phyloP scores from a whole-genome alignment of 345 rosid species.

The Populus simonii region DNA sequence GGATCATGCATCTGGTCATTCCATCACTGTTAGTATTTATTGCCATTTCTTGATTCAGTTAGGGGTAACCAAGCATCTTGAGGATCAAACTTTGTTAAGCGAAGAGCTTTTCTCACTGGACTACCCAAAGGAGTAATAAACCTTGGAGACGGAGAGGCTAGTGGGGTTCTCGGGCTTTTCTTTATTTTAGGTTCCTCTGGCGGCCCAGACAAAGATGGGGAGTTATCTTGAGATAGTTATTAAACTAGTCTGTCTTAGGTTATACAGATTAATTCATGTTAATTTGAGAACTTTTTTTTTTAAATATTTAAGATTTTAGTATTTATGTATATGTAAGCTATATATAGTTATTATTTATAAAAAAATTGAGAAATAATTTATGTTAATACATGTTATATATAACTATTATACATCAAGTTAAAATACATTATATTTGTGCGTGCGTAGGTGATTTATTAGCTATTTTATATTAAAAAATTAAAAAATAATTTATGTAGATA shows the following conservation, averaged over 20 bases:
- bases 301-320: background rate
- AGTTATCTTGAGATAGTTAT: background rate
- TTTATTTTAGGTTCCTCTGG: constrained; percentile 4
- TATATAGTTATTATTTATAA: too few species aligned
- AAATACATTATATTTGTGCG: too few species aligned
- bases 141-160: constrained; percentile 3
- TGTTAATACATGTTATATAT: too few species aligned
- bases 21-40: background rate
- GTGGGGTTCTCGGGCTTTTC: background rate
- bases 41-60: constrained; percentile 28
- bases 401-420: too few species aligned
- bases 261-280: too few species aligned
- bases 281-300: too few species aligned
- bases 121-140: constrained; percentile 12
- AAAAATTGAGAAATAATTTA: too few species aligned
- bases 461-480: too few species aligned
- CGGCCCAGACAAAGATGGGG: background rate
- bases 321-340: too few species aligned
- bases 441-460: too few species aligned
- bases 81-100: constrained; percentile 4
- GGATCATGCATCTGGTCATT: background rate
- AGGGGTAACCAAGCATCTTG: constrained; percentile 23
- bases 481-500: too few species aligned
- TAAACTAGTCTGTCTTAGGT: too few species aligned
- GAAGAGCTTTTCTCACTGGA: constrained; percentile 6